A percentile compares a stretch with the other conserved stretches of the same genome.
Conservation (phyloP, 768 basidiomycete genomes). For the Hericium coralloides region DNA sequence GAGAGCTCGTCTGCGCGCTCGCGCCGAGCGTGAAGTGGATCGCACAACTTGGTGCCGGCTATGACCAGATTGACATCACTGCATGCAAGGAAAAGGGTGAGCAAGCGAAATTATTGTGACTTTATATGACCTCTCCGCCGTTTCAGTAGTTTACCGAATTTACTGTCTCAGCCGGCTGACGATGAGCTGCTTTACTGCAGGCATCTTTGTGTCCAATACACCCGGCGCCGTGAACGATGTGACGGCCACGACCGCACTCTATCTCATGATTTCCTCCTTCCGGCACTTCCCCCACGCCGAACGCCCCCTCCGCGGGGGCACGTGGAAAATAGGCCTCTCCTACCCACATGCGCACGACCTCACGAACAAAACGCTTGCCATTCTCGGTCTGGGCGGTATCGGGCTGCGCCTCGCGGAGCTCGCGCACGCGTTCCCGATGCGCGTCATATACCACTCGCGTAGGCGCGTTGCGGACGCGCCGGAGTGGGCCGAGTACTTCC, state of each 20-base stretch:
- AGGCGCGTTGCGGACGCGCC: constrained; percentile 50
- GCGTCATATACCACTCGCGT: constrained; percentile 73
- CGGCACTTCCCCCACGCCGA: constrained; percentile 68
- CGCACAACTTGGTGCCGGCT: constrained; percentile 89
- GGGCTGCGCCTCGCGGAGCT: constrained; percentile 63
- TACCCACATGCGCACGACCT: constrained; percentile 52
- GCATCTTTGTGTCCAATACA: constrained; percentile 79
- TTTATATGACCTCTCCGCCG: too few species aligned
- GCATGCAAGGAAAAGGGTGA: constrained; percentile 65
- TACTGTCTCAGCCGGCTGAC: too few species aligned
- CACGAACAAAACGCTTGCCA: constrained; percentile 58
- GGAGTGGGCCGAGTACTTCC: constrained; percentile 69
- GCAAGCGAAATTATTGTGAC: not conserved
- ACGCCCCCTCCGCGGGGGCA: constrained; percentile 39
- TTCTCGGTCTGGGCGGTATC: constrained; percentile 74
- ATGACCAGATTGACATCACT: constrained; percentile 77
- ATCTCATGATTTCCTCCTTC: constrained; percentile 69
- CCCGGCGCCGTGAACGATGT: constrained; percentile 87
- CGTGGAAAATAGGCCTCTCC: constrained; percentile 51
- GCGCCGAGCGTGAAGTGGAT: constrained; percentile 73
- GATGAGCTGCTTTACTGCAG: constrained; percentile 23
- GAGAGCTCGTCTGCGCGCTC: constrained; percentile 62
- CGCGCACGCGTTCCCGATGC: constrained; percentile 80
- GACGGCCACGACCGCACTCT: constrained; percentile 82
- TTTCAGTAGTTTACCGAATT: too few species aligned